Evolutionary conservation across 345 rosid species (phyloP).

Genomic region (Salix viminalis): DNA sequence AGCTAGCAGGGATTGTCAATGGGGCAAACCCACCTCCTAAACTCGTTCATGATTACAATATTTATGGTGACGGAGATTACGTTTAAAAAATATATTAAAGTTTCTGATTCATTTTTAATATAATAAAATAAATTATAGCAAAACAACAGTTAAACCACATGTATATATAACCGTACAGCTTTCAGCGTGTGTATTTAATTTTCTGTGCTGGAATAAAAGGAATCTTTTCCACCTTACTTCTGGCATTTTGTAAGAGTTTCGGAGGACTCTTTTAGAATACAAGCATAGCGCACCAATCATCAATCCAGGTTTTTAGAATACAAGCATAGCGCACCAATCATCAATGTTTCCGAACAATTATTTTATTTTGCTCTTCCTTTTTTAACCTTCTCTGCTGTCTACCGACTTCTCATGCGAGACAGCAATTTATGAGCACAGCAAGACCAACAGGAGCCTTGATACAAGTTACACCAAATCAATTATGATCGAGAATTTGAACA

Average conservation of each 20-base stretch:
- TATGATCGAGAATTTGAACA: too few species aligned
- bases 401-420: not conserved
- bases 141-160: too few species aligned
- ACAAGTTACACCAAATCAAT: too few species aligned
- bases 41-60: too few species aligned
- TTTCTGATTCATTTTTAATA: too few species aligned
- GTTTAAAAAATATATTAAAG: too few species aligned
- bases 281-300: not conserved
- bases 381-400: not conserved
- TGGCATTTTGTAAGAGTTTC: not conserved
- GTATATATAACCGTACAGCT: not conserved
- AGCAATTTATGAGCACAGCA: not conserved
- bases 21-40: too few species aligned
- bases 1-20: too few species aligned
- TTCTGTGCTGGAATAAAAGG: not conserved
- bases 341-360: not conserved
- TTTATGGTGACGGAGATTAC: too few species aligned
- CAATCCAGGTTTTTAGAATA: not conserved
- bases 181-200: not conserved
- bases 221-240: not conserved
- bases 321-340: not conserved
- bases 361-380: not conserved
- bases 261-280: not conserved
- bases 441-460: too few species aligned
- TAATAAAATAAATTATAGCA: too few species aligned